Evolutionary conservation across 345 rosid species (phyloP), one percentile per base, ranked within the genome.

Genomic region (Clarkia xantiana): DNA sequence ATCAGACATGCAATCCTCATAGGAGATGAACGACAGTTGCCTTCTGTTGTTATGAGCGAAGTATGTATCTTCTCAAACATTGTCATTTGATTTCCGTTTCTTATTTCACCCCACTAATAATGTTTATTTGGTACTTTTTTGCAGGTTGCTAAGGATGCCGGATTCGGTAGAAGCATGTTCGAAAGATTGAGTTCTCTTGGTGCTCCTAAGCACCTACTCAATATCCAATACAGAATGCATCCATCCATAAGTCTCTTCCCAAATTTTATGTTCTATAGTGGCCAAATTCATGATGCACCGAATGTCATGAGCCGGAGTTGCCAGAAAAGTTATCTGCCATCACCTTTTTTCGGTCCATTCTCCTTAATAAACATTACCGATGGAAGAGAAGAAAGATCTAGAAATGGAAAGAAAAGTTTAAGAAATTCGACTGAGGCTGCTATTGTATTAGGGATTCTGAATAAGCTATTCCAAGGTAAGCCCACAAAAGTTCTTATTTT

Each of bases 201-300:
- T 53, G 46, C 19, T 53, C 47, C 46, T 12, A 40, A 14, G 39
- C 56, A 53, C 39, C 47, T 42, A 17, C 39, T 53, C 11, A n/a
- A 42, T 25, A 53, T 53, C 22, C 56, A 53, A 47, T 53, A 53
- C 14, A 53, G 56, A 11, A 53, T 53, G 56, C 56, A 53, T 12
- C 56, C 56, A 18, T 42, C 19, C 1, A 42, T 53, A 8, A 53
- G 56, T 53, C 19, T 14, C 56, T 53, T 53, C 44, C 59, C 59
- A 0, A 45, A 47, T 16, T 16, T 12, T 4, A 18, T 14, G n/a
- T 55, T 55, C 18, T 55, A 55, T 19, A 3, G 16, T 0, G 19
- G 20, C 18, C 39, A 55, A 55, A 38, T 55, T 38, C 14, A 0
- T 10, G n/a, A 55, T 45, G 51, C 51, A 1, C 43, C 51, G 10